Evolutionary conservation across 2,329 filamentous ascomycete species (phyloP).

Genomic region (Epichloe elymi): DNA sequence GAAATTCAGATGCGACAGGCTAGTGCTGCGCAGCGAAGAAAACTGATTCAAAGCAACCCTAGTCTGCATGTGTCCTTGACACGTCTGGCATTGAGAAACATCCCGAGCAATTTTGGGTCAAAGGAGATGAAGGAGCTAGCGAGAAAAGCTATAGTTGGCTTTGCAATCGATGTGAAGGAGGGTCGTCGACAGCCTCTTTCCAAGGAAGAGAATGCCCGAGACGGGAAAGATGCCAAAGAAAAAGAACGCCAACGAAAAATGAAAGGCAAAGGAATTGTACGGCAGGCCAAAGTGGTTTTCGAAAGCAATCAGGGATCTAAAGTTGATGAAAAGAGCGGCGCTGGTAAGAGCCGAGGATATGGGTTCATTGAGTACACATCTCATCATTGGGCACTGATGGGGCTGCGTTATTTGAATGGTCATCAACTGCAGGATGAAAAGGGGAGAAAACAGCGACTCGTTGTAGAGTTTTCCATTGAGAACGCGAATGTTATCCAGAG

Average conservation of each 20-base stretch:
- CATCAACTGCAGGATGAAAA: slow-evolving; percentile 43
- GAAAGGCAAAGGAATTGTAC: slow-evolving; percentile 76
- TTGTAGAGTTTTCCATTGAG: slow-evolving; percentile 96
- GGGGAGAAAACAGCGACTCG: slow-evolving; percentile 76
- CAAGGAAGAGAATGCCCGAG: slow-evolving; percentile 76
- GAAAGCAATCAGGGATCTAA: slow-evolving; percentile 79
- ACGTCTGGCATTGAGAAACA: slow-evolving; percentile 79
- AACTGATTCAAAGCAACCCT: slow-evolving; percentile 82
- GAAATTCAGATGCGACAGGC: slow-evolving; percentile 83
- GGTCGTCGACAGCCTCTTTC: slow-evolving; percentile 66
- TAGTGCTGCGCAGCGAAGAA: slow-evolving; percentile 66
- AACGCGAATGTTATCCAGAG: slow-evolving; percentile 91
- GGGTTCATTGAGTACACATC: slow-evolving; percentile 95
- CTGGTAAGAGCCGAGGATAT: slow-evolving; percentile 79
- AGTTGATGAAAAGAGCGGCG: slow-evolving; percentile 61
- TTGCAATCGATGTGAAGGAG: slow-evolving; percentile 76
- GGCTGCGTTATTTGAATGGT: slow-evolving; percentile 84
- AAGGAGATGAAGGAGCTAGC: slow-evolving; percentile 88
- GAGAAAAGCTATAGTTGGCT: slow-evolving; percentile 83
- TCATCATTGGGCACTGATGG: slow-evolving; percentile 90
- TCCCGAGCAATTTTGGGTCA: slow-evolving; percentile 68
- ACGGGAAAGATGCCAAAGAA: slow-evolving; percentile 65
- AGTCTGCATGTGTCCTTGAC: slow-evolving; percentile 80
- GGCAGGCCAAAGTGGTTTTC: slow-evolving; percentile 89
- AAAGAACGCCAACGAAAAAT: slow-evolving; percentile 64